Evolutionary conservation across 176 grass and related monocot species (phyloP).

Genomic region (Oropetium thomaeum): DNA sequence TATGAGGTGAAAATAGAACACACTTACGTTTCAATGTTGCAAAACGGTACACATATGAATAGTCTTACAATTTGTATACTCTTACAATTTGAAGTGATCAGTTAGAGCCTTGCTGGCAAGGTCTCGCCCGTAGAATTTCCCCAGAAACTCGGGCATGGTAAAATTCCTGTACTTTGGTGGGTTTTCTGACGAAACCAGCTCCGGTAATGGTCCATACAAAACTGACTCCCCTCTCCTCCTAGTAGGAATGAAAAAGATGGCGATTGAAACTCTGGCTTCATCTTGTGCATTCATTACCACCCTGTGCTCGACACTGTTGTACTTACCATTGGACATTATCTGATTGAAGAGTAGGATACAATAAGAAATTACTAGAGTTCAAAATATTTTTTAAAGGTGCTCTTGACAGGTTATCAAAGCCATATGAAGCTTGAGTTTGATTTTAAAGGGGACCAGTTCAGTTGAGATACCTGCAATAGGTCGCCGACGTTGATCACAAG

Average conservation of each 20-base stretch:
- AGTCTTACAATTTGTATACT: background rate
- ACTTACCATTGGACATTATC: conserved; percentile 79
- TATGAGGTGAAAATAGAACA: no score
- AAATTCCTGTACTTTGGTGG: conserved; percentile 52
- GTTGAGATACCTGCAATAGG: conserved; percentile 65
- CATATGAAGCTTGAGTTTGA: background rate
- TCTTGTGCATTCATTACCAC: conserved; percentile 46
- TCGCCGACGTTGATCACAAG: conserved; percentile 86
- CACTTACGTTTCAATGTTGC: no score
- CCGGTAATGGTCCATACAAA: conserved; percentile 65
- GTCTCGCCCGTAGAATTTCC: conserved; percentile 59
- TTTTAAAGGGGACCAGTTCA: background rate
- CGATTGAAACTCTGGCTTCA: conserved; percentile 70
- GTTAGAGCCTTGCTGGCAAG: conserved; percentile 54
- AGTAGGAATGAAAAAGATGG: conserved; percentile 66
- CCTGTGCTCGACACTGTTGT: conserved; percentile 76
- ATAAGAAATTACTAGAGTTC: background rate
- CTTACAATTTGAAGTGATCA: conserved; percentile 65
- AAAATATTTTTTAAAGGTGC: background rate
- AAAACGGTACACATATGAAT: no score
- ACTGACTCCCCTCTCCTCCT: conserved; percentile 42
- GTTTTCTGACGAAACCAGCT: conserved; percentile 49
- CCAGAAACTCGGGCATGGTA: conserved; percentile 61
- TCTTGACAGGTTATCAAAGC: background rate
- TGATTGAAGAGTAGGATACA: conserved; percentile 13